Percentiles rank a stretch among this genome's conserved stretches.
Conservation (phyloP, 1,139 yeast species). For the Trichomonascaceae sp. region DNA sequence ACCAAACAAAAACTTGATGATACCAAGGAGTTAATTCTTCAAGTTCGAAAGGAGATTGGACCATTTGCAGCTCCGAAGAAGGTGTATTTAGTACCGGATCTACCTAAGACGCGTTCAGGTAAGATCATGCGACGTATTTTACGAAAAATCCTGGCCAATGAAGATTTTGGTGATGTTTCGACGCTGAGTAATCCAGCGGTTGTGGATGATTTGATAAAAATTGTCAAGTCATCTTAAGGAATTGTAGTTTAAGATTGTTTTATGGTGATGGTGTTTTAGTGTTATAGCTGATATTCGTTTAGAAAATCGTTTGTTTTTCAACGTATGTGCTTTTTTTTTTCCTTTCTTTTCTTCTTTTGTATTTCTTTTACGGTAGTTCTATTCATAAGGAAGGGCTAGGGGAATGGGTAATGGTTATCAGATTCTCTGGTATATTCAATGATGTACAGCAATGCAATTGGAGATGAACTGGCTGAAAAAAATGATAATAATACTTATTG, state of each 20-base stretch:
- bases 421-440: too few species aligned
- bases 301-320: neutral
- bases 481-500: too few species aligned
- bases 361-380: too few species aligned
- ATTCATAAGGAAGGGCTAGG: too few species aligned
- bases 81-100: constrained; percentile 76
- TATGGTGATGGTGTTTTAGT: neutral
- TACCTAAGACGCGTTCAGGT: constrained; percentile 97
- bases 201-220: constrained; percentile 63
- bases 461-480: too few species aligned
- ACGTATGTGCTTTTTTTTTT: neutral
- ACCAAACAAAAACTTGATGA: constrained; percentile 56
- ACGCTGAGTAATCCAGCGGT: constrained; percentile 85
- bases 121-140: constrained; percentile 97
- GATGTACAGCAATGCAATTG: neutral
- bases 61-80: constrained; percentile 98
- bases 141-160: constrained; percentile 82
- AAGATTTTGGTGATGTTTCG: constrained; percentile 87
- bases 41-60: constrained; percentile 89
- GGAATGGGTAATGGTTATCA: too few species aligned
- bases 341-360: too few species aligned
- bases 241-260: neutral
- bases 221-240: constrained; percentile 21
- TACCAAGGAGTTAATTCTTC: constrained; percentile 75
- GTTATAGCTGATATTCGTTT: neutral